Evolutionary conservation across 768 basidiomycete species (phyloP), one percentile per base, ranked within the genome.

Genomic region (Cystofilobasidium bisporidii): DNA sequence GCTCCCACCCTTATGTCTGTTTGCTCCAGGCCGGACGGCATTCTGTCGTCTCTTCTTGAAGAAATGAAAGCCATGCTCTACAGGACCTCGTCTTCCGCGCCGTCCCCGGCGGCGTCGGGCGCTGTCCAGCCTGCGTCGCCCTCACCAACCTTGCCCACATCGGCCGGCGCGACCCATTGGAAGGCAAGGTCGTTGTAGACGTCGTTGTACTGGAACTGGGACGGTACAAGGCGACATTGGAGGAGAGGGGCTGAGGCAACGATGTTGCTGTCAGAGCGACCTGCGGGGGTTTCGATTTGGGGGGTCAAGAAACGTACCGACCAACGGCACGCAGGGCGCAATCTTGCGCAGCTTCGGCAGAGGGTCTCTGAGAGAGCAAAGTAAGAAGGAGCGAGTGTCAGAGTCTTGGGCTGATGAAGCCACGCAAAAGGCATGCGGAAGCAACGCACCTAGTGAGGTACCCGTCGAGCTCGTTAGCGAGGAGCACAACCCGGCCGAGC

Each of bases 141-240:
- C 63, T 41, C 53, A 18, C 63, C 63, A 5, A 56, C 20, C 6
- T n/a, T 41, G 20, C 24, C 38, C 2, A 64, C 26, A 2, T 18
- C 18, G 17, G 24, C 58, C 15, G 30, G 3, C 12, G 33, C 32
- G 17, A 66, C 3, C 45, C 57, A 66, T 22, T 66, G 65, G 32
- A 66, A 28, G 1, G 65, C 43, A 10, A 66, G 58, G 36, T 66
- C 65, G 65, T 66, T 66, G 59, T 59, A 60, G 24, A 66, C 65
- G 58, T 66, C 65, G 65, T 66, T 66, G 36, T 56, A 58, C 2
- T 45, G 26, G n/a, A 66, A 66, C 45, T 50, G 36, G 12, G 24
- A 28, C 4, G 65, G 65, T 0, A 66, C 40, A 9, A 38, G 60
- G 3, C 47, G 47, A 26, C 56, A 59, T 15, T 22, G 28, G 2